These are phyloP conservation scores for Wickerhamiella cacticola DNA, from an alignment of 805 yeast species.

Conservation along the genomic window DNA sequence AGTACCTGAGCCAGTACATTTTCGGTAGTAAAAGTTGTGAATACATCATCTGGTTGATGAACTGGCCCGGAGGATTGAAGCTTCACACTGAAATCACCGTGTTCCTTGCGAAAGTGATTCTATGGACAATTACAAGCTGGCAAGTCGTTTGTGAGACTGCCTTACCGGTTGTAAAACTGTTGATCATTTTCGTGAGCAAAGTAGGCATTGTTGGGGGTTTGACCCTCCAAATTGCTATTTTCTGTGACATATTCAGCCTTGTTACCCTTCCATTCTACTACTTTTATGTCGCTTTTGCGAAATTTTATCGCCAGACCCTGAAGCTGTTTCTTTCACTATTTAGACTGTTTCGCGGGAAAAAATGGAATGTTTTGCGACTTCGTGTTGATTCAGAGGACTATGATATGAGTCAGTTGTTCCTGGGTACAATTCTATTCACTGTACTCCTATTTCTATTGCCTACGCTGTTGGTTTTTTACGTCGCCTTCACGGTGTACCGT, in stretches of 20 bases:
- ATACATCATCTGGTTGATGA: conserved; percentile 61
- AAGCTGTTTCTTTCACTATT: conserved; percentile 58
- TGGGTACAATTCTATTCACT: conserved; percentile 83
- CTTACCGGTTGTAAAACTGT: conserved; percentile 6
- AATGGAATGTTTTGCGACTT: conserved; percentile 68
- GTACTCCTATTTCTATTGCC: conserved; percentile 69
- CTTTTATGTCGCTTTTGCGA: conserved; percentile 68
- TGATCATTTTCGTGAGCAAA: conserved; percentile 18
- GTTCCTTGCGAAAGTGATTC: conserved; percentile 73
- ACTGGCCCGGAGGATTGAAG: conserved; percentile 89
- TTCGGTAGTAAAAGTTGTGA: conserved; percentile 37
- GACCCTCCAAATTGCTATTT: conserved; percentile 54
- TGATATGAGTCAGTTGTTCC: conserved; percentile 70
- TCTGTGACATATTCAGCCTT: conserved; percentile 52
- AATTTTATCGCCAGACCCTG: conserved; percentile 65
- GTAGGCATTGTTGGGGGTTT: conserved; percentile 44
- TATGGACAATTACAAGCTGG: conserved; percentile 78
- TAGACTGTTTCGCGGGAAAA: conserved; percentile 79
- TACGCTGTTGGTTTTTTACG: conserved; percentile 74
- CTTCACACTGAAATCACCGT: conserved; percentile 73
- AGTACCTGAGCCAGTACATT: conserved; percentile 30
- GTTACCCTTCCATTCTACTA: conserved; percentile 60
- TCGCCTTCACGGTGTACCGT: conserved; percentile 53
- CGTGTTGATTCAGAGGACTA: conserved; percentile 79
- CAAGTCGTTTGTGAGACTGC: conserved; percentile 14